Conservation (phyloP, 306 rosid species). For the Medicago ruthenica region DNA sequence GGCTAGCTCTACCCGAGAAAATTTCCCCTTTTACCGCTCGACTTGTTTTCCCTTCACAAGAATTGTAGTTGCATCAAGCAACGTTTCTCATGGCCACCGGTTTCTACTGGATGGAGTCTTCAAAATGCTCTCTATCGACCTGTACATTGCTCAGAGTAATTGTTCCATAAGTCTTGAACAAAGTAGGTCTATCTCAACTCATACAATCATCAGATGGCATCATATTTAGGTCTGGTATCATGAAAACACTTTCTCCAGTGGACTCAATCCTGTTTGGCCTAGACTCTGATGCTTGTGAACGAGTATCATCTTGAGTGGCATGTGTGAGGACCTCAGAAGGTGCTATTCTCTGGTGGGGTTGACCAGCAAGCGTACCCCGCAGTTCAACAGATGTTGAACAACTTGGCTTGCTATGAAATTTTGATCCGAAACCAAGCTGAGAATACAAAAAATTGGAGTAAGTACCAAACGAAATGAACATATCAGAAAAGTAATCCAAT, state of each 20-base stretch:
- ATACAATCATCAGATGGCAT: slow-evolving; percentile 61
- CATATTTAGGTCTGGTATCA: slow-evolving; percentile 87
- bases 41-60: slow-evolving; percentile 25
- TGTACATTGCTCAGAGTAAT: slow-evolving; percentile 37
- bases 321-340: slow-evolving; percentile 32
- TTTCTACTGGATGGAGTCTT: slow-evolving; percentile 33
- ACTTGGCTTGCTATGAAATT: slow-evolving; percentile 47
- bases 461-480: slow-evolving; percentile 3
- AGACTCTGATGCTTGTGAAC: slow-evolving; percentile 45
- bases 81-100: slow-evolving; percentile 14
- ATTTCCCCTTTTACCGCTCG: slow-evolving; percentile 14
- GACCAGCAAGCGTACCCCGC: slow-evolving; percentile 42
- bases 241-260: slow-evolving; percentile 45
- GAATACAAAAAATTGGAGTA: not conserved
- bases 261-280: slow-evolving; percentile 43
- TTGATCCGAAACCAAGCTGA: slow-evolving; percentile 66
- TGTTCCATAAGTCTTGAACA: slow-evolving; percentile 12
- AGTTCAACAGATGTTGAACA: slow-evolving; percentile 44
- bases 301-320: slow-evolving; percentile 34
- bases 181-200: slow-evolving; percentile 46
- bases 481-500: not conserved
- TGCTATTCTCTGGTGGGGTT: slow-evolving; percentile 58
- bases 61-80: slow-evolving; percentile 40
- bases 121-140: slow-evolving; percentile 34
- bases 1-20: slow-evolving; percentile 46